Base-by-base conservation (phyloP, 148 eudicot genomes). In the Hydrangea macrophylla region DNA sequence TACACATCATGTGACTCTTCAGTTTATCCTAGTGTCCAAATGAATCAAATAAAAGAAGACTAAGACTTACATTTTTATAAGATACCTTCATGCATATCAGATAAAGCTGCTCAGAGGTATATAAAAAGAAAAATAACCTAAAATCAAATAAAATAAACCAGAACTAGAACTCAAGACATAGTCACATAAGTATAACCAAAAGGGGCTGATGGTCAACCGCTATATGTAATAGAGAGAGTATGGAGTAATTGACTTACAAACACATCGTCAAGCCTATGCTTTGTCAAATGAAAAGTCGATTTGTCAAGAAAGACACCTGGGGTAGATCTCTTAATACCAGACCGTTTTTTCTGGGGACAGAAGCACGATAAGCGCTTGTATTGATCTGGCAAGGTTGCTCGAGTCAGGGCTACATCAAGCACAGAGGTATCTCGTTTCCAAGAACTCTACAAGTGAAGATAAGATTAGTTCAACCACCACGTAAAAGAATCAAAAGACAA, bases 271-370 rank as follows among this genome's bases (percentile, higher is more conserved):
- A 58, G 71, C 55, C 59, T 57, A 44, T 74, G 72, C 80, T 74
- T 76, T 6, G 81, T 79, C 37, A 86, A 76, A 55, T 65, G 85
- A 68, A 82, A 86, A 9, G 72, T 45, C 35, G 92, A 83, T 69
- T 78, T 85, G 75, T 88, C 87, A 27, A 70, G 61, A 56, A 93
- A 75, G 70, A 81, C 85, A 65, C 82, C 74, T 56, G 84, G 55
- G 31, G 80, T 76, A 55, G 77, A 76, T 76, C 79, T 73, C 37
- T 53, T 80, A 18, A 70, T 10, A 61, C 71, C 72, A 58, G 68
- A 57, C 35, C 73, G 81, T 58, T 74, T 86, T 67, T 73, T 83
- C 40, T 70, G 82, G 25, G 20, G 82, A 73, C 73, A 60, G 39
- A 78, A 56, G 71, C 78, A 78, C 53, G 78, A 76, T 18, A 75